Conservation (phyloP, 2,329 filamentous ascomycete genomes). For the Chaetomium globosum region DNA sequence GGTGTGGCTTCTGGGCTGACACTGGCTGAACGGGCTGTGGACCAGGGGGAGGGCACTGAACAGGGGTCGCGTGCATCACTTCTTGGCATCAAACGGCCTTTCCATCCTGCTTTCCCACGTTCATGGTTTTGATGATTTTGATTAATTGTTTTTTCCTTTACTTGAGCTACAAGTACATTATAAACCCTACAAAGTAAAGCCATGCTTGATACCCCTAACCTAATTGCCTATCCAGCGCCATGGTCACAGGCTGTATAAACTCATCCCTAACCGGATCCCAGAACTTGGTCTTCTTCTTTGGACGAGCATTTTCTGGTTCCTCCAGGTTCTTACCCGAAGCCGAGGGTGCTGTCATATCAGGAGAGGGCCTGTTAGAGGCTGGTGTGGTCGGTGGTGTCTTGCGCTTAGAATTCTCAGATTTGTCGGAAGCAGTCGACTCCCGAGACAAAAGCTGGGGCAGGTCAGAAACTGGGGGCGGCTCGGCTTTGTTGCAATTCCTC, state of each 20-base stretch:
- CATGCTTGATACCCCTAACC: background rate
- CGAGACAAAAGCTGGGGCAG: background rate
- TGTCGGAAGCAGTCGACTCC: background rate
- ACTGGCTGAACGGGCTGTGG: slow-evolving; percentile 14
- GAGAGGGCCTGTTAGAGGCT: background rate
- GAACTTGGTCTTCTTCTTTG: background rate
- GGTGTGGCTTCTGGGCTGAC: background rate
- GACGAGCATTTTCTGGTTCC: background rate
- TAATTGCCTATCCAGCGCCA: background rate
- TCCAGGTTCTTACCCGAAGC: background rate
- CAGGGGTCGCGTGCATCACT: slow-evolving; percentile 5
- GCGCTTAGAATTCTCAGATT: background rate
- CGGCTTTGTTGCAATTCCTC: background rate
- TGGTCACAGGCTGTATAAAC: too few relatives aligned
- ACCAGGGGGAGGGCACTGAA: background rate
- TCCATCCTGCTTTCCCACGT: background rate
- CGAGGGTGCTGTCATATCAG: background rate
- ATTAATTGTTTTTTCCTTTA: background rate
- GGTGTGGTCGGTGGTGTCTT: background rate
- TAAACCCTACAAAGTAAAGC: background rate
- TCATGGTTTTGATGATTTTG: too few relatives aligned
- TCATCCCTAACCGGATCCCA: background rate
- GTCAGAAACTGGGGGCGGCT: background rate
- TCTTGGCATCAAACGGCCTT: slow-evolving; percentile 10
- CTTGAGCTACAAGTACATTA: background rate